A percentile compares a stretch with the other conserved stretches of the same genome.
phyloP scores from a whole-genome alignment of 257 asterid genomes.

The Primulina eburnea region DNA sequence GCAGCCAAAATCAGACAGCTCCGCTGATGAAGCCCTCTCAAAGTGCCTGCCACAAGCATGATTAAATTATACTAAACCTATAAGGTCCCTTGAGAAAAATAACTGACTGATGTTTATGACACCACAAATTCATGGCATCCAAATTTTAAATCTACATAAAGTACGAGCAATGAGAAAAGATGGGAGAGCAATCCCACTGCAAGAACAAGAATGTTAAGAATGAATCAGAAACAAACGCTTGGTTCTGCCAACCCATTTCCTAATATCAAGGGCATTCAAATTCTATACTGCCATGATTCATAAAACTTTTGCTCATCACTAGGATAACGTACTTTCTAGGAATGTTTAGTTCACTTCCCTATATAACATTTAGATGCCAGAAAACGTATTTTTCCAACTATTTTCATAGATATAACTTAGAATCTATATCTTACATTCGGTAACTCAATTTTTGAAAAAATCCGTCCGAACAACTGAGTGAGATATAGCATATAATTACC shows the following conservation, averaged over 20 bases:
- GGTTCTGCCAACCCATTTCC: background rate
- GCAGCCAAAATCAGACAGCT: slow-evolving; percentile 91
- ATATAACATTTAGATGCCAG: background rate
- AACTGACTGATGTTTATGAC: slow-evolving; percentile 13
- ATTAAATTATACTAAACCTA: slow-evolving; percentile 50
- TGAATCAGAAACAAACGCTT: background rate
- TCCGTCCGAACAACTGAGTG: background rate
- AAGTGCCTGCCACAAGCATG: slow-evolving; percentile 96
- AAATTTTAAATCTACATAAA: background rate
- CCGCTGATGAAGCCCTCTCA: slow-evolving; percentile 80
- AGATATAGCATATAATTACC: background rate
- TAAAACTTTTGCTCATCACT: background rate
- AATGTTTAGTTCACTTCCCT: background rate
- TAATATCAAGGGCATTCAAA: background rate
- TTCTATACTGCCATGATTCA: background rate
- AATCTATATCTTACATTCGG: background rate
- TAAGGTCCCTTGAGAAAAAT: slow-evolving; percentile 23
- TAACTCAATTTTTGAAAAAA: background rate
- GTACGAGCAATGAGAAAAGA: background rate
- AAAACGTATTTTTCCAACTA: too few relatives aligned
- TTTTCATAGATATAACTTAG: background rate
- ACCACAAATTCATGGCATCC: slow-evolving; percentile 15
- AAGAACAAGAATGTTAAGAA: background rate
- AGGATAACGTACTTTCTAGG: background rate
- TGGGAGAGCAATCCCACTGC: background rate